Base-by-base conservation (phyloP, 1,284 basidiomycete genomes). In the Mycena sp. region DNA sequence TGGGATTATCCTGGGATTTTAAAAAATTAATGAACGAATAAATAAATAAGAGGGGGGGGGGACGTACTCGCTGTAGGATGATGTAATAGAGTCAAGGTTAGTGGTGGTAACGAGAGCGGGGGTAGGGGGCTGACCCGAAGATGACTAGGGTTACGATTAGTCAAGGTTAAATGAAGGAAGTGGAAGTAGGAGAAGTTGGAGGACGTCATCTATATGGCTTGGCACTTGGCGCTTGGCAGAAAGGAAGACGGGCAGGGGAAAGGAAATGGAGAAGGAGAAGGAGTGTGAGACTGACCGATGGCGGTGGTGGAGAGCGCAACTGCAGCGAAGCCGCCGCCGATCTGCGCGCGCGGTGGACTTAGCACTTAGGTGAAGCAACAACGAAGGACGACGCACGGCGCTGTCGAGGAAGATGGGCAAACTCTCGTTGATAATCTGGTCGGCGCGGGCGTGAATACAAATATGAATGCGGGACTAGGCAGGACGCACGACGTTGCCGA, bases 1-100 rank as follows among this genome's bases (percentile, higher is more conserved):
- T 3, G 96, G 96, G 63, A 98, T 98, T 67, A 98, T 90, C 77
- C 90, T 92, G 68, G 9, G 16, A 50, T 9, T 10, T 19, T 23
- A 14, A 50, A 16, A 7, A 37, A 17, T 6, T 21, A 26, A 41
- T 43, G 3, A 40, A 5, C 32, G 28, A 11, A 19, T 40, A 38
- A 30, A 35, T 32, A 25, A n/a, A n/a, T 32, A 23, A 14, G 11
- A n/a, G 41, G 32, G 55, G 9, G 44, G 21, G 51, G 54, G 52
- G 48, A 17, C 6, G n/a, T n/a, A n/a, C n/a, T n/a, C n/a, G n/a
- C n/a, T n/a, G n/a, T n/a, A n/a, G n/a, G n/a, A n/a, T n/a, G n/a
- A n/a, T n/a, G n/a, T n/a, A n/a, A n/a, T n/a, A n/a, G n/a, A n/a
- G n/a, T n/a, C n/a, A n/a, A n/a, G n/a, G n/a, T n/a, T n/a, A n/a